phyloP scores from a whole-genome alignment of 345 rosid genomes.

The Sisymbrium altissimum region DNA sequence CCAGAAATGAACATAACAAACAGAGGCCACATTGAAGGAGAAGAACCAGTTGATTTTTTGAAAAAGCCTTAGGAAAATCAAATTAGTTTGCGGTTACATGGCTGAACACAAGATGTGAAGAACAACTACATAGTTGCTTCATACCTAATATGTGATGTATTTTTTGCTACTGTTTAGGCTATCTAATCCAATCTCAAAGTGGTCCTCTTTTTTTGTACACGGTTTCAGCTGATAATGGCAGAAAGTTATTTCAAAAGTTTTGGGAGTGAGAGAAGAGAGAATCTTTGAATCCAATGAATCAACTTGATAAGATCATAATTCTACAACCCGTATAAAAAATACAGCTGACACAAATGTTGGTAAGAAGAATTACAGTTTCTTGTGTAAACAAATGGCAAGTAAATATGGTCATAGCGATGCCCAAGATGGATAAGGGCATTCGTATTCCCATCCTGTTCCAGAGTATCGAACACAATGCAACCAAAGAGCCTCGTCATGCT shows the following conservation, averaged over 20 bases:
- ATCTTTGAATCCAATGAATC: neutral
- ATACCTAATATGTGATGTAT: neutral
- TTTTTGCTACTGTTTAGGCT: constrained; percentile 4
- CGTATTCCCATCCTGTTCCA: constrained; percentile 75
- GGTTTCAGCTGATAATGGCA: neutral
- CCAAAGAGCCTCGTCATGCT: constrained; percentile 74
- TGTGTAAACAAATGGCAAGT: neutral
- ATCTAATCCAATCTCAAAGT: neutral
- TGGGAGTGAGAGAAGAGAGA: neutral
- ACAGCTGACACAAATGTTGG: neutral
- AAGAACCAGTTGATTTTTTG: neutral
- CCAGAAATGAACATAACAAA: constrained; percentile 48
- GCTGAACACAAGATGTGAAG: neutral
- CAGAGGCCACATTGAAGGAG: neutral
- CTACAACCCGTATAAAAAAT: neutral
- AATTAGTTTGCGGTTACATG: constrained; percentile 1
- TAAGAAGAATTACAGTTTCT: neutral
- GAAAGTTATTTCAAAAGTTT: neutral
- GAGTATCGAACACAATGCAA: constrained; percentile 67
- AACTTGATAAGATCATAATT: neutral
- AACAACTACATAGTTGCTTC: neutral
- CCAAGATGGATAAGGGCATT: constrained; percentile 83
- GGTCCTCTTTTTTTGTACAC: neutral
- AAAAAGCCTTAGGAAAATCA: constrained; percentile 1
- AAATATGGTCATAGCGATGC: constrained; percentile 37